Percentiles rank a stretch among this genome's conserved stretches.
Evolutionary conservation across 1,284 basidiomycete genomes (phyloP).

Genomic region (Puccinia brachypodii): DNA sequence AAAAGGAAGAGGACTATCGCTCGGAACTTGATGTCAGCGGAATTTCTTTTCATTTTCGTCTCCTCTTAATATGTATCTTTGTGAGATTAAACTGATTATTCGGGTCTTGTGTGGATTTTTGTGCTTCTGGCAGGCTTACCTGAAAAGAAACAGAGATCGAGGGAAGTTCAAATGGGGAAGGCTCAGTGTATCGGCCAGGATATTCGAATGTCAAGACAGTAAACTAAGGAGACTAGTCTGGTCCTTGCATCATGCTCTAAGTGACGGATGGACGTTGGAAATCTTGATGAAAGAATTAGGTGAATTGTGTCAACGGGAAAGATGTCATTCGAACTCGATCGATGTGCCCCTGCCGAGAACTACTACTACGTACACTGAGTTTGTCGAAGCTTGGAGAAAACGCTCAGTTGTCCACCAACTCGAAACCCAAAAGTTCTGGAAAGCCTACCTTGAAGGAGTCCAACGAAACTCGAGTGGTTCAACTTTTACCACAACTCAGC

Average conservation of each 20-base stretch:
- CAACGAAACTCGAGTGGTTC: neutral
- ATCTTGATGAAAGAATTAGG: slow-evolving; percentile 52
- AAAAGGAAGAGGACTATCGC: slow-evolving; percentile 5
- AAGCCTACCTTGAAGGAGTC: slow-evolving; percentile 49
- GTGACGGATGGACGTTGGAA: slow-evolving; percentile 54
- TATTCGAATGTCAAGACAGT: slow-evolving; percentile 40
- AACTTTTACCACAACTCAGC: slow-evolving; percentile 15
- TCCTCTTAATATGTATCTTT: neutral
- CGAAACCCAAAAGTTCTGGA: slow-evolving; percentile 49
- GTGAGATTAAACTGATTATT: neutral
- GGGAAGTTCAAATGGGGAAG: slow-evolving; percentile 51
- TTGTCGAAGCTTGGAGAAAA: slow-evolving; percentile 51
- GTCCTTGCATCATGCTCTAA: slow-evolving; percentile 53
- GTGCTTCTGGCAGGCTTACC: slow-evolving; percentile 48
- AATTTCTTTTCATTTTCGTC: neutral
- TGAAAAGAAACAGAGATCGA: slow-evolving; percentile 47
- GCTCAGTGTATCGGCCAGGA: slow-evolving; percentile 49
- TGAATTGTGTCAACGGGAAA: slow-evolving; percentile 48
- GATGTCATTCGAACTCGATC: neutral
- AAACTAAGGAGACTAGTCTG: slow-evolving; percentile 50
- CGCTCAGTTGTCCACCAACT: neutral
- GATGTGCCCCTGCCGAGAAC: neutral
- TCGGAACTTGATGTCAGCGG: slow-evolving; percentile 2
- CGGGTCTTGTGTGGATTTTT: neutral
- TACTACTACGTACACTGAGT: slow-evolving; percentile 19